Conservation (phyloP, 169 alveolate genomes). For the Plasmodium reichenowi region DNA sequence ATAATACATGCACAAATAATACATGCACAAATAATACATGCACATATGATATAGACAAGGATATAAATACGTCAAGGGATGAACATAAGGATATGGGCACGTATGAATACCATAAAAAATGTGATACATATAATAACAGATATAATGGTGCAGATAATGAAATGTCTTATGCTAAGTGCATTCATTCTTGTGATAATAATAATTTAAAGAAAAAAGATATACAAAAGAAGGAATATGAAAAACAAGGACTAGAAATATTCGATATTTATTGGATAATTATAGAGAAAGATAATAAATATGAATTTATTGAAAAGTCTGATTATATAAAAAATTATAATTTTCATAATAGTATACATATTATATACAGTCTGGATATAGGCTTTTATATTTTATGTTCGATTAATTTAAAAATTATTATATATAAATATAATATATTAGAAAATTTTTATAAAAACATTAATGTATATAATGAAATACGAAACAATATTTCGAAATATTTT, state of each 20-base stretch:
- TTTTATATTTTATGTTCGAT: constrained; percentile 49
- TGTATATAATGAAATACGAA: constrained; percentile 4
- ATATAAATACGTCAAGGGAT: too few relatives aligned
- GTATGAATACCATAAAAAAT: too few relatives aligned
- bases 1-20: too few relatives aligned
- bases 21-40: too few relatives aligned
- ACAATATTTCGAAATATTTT: constrained; percentile 22
- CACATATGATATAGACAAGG: too few relatives aligned
- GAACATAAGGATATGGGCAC: too few relatives aligned
- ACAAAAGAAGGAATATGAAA: constrained; percentile 19
- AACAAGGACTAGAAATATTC: constrained; percentile 23
- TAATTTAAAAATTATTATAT: constrained; percentile 46
- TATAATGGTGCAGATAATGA: too few relatives aligned
- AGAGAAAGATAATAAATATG: constrained; percentile 44
- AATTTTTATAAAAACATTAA: constrained; percentile 40
- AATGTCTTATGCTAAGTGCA: too few relatives aligned
- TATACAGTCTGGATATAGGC: constrained; percentile 48
- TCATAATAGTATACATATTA: constrained; percentile 26
- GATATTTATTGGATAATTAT: constrained; percentile 54
- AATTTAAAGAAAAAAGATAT: background rate
- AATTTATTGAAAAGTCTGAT: constrained; percentile 6
- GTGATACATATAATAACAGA: too few relatives aligned
- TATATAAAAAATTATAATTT: constrained; percentile 9
- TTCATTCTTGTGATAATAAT: too few relatives aligned
- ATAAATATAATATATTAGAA: constrained; percentile 66